A percentile compares a stretch with the other conserved stretches of the same genome.
Evolutionary conservation across 495 filamentous ascomycete genomes (phyloP).

Genomic region (Penicillium malachiteum): DNA sequence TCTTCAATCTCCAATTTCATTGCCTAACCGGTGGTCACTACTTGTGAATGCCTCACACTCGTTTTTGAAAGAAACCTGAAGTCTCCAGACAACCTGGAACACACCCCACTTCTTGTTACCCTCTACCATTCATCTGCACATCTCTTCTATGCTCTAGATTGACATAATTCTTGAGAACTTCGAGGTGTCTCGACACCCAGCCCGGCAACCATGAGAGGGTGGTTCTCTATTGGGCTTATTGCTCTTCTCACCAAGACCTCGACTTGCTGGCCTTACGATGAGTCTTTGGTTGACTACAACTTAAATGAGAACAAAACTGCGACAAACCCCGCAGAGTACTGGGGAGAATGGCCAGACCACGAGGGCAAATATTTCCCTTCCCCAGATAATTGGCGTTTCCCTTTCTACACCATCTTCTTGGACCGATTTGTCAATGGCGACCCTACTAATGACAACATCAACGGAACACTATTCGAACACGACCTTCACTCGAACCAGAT

Average conservation of each 20-base stretch:
- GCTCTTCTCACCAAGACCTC: slow-evolving; percentile 32
- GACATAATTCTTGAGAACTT: not conserved
- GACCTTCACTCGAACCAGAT: slow-evolving; percentile 66
- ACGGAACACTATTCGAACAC: slow-evolving; percentile 67
- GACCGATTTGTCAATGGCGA: slow-evolving; percentile 74
- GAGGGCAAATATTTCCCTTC: slow-evolving; percentile 48
- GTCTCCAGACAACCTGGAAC: not conserved
- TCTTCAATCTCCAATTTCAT: slow-evolving; percentile 1
- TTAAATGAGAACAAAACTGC: slow-evolving; percentile 62
- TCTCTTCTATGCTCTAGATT: not conserved
- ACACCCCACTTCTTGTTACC: not conserved
- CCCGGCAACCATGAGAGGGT: not conserved
- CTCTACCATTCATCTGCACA: not conserved
- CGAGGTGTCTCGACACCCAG: not conserved
- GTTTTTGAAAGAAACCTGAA: slow-evolving; percentile 12
- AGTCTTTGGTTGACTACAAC: slow-evolving; percentile 53
- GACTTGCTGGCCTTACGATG: slow-evolving; percentile 54
- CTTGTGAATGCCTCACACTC: slow-evolving; percentile 12
- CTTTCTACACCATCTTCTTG: slow-evolving; percentile 68
- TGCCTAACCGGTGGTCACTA: not conserved
- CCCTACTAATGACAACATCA: slow-evolving; percentile 67
- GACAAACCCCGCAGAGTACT: slow-evolving; percentile 58
- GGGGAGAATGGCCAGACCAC: slow-evolving; percentile 55
- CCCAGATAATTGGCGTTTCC: slow-evolving; percentile 67
- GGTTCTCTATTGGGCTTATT: slow-evolving; percentile 27